These are phyloP conservation scores for Spirogloea muscicola DNA, from an alignment of 139 green algal species.

Conservation along the genomic window DNA sequence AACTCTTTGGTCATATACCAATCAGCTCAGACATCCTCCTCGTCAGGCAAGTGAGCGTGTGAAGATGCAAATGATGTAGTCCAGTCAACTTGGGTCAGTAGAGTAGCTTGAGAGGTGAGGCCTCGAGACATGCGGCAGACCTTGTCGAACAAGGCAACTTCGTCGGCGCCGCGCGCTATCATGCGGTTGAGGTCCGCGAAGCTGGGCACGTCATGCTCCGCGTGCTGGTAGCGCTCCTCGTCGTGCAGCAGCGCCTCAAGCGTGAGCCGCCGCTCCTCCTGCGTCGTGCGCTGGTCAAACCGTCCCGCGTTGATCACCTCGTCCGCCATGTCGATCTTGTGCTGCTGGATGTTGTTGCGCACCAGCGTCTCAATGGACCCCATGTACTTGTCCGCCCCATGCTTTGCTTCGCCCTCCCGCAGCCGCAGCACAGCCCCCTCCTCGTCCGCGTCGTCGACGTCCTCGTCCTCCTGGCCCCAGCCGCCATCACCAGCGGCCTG, in stretches of 20 bases:
- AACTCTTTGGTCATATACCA: too few species aligned
- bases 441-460: not conserved
- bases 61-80: too few species aligned
- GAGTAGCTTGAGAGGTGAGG: too few species aligned
- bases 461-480: not conserved
- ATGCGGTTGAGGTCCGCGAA: slow-evolving; percentile 45
- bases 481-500: not conserved
- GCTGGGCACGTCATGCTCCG: slow-evolving; percentile 24
- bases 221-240: slow-evolving; percentile 36
- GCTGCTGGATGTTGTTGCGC: slow-evolving; percentile 93
- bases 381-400: slow-evolving; percentile 52
- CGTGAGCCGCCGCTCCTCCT: slow-evolving; percentile 66
- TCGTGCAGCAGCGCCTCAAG: slow-evolving; percentile 47
- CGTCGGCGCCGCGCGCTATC: slow-evolving; percentile 35
- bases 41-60: too few species aligned
- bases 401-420: not conserved
- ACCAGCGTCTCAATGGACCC: slow-evolving; percentile 92
- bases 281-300: slow-evolving; percentile 91
- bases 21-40: too few species aligned
- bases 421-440: not conserved
- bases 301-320: slow-evolving; percentile 66
- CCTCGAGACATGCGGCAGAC: too few species aligned
- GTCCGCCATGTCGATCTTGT: slow-evolving; percentile 98
- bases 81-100: too few species aligned
- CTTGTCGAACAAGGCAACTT: slow-evolving; percentile 46